phyloP scores from a whole-genome alignment of 257 asterid genomes.

The Jaltomata sinuosa region DNA sequence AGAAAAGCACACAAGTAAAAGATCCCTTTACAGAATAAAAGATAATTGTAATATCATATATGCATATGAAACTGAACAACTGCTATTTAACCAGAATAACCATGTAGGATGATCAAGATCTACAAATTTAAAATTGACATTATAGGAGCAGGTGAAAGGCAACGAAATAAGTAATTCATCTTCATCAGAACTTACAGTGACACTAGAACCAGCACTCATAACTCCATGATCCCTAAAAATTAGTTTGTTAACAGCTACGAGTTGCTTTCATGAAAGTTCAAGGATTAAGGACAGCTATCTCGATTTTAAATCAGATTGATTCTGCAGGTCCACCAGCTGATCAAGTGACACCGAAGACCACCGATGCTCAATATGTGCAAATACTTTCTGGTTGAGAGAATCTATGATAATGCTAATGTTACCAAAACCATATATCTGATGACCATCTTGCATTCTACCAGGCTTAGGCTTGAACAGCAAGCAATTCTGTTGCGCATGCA shows the following conservation, averaged over 20 bases:
- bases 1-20: not conserved
- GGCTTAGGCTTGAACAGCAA: constrained; percentile 25
- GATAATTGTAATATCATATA: not conserved
- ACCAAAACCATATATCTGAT: constrained; percentile 79
- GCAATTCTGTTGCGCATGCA: constrained; percentile 21
- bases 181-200: not conserved
- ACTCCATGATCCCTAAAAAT: not conserved
- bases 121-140: not conserved
- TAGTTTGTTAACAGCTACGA: not conserved
- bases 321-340: constrained; percentile 53
- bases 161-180: not conserved
- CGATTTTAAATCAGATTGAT: constrained; percentile 27
- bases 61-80: not conserved
- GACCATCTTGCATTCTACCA: constrained; percentile 58
- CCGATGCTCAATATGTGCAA: constrained; percentile 43
- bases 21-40: not conserved
- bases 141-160: not conserved
- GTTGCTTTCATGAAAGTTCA: not conserved
- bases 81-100: not conserved
- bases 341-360: constrained; percentile 60
- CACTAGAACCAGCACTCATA: not conserved
- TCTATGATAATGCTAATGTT: constrained; percentile 56
- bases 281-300: not conserved
- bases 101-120: not conserved
- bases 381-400: constrained; percentile 44